Conservation (phyloP, 2,329 filamentous ascomycete genomes). For the Pseudocercospora vitis region DNA sequence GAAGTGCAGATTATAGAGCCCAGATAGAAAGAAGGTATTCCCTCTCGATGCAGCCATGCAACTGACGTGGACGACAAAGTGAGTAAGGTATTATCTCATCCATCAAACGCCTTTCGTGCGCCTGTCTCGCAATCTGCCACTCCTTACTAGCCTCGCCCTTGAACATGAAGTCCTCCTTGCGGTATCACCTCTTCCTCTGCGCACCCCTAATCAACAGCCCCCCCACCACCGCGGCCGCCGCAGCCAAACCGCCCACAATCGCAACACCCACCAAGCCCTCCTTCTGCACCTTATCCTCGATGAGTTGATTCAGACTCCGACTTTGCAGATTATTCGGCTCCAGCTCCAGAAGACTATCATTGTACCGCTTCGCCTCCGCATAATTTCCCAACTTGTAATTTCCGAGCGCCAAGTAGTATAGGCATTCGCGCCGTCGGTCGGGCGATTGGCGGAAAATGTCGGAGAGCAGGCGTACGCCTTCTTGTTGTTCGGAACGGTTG, state of each 20-base stretch:
- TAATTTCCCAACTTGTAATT: constrained; percentile 99
- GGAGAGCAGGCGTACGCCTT: constrained; percentile 29
- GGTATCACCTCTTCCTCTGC: constrained; percentile 35
- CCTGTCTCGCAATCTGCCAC: background rate
- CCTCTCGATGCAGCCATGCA: no score
- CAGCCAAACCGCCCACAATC: constrained; percentile 87
- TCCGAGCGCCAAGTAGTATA: constrained; percentile 95
- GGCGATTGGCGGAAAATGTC: constrained; percentile 86
- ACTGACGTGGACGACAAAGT: no score
- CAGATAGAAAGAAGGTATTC: no score
- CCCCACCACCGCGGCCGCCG: constrained; percentile 90
- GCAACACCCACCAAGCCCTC: constrained; percentile 93
- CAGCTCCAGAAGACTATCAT: constrained; percentile 85
- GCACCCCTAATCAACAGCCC: constrained; percentile 79
- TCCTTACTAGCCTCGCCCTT: background rate
- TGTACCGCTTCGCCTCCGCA: constrained; percentile 89
- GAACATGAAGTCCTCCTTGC: background rate
- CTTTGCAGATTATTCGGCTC: constrained; percentile 92
- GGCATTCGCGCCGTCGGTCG: constrained; percentile 92
- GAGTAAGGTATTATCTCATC: no score
- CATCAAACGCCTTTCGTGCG: background rate
- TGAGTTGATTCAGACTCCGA: constrained; percentile 77
- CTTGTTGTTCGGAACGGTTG: constrained; percentile 62
- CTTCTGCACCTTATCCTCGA: constrained; percentile 94
- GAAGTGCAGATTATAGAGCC: no score